Evolutionary conservation across 192 early-diverging fungal species (phyloP).

Genomic region (Linnemannia elongata): DNA sequence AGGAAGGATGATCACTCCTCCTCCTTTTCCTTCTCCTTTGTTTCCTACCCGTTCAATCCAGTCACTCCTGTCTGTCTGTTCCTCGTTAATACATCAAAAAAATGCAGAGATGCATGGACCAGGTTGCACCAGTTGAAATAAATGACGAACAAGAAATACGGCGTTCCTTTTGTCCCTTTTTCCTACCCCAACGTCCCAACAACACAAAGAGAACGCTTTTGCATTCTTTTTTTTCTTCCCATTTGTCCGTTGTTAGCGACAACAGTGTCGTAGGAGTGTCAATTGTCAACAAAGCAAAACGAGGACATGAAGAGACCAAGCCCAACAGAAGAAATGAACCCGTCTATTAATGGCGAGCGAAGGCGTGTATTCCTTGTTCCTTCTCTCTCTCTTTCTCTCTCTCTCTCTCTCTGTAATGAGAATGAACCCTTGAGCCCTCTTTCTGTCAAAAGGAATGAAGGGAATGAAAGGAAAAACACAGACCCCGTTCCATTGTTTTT

Average conservation of each 20-base stretch:
- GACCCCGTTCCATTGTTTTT: neutral
- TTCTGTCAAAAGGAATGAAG: neutral
- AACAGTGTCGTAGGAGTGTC: neutral
- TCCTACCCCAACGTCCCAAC: neutral
- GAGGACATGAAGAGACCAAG: neutral
- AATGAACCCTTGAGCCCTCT: neutral
- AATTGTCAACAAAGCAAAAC: neutral
- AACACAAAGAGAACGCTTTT: neutral
- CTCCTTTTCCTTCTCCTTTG: neutral
- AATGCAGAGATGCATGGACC: slow-evolving; percentile 6
- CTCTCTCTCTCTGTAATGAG: neutral
- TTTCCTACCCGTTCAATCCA: neutral
- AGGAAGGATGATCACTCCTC: neutral
- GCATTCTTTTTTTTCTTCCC: too few species aligned
- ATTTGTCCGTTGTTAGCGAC: too few species aligned
- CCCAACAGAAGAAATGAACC: neutral
- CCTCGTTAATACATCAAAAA: neutral
- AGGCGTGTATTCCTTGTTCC: neutral
- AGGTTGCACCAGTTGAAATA: neutral
- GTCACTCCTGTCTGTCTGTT: neutral
- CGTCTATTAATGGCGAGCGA: neutral
- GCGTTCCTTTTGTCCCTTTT: neutral
- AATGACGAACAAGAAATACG: neutral
- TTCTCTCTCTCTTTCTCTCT: neutral
- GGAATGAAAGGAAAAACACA: neutral